A percentile compares a stretch with the other conserved stretches of the same genome.
Conservation (phyloP, 306 rosid species). For the Boehmeria nivea region DNA sequence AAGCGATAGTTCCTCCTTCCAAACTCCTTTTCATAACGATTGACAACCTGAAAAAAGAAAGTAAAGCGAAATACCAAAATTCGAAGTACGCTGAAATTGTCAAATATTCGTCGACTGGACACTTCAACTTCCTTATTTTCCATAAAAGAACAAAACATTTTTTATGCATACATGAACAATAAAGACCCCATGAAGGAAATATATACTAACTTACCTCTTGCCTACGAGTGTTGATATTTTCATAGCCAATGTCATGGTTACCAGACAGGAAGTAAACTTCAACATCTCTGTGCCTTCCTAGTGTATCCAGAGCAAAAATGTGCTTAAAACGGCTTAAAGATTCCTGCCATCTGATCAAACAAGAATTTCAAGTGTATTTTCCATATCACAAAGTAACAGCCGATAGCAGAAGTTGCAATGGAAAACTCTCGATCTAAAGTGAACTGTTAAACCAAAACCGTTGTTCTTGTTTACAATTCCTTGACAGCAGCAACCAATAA, state of each 20-base stretch:
- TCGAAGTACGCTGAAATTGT: not conserved
- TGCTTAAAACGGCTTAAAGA: constrained; percentile 61
- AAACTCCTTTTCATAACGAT: constrained; percentile 60
- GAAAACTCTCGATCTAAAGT: not conserved
- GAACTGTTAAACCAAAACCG: not conserved
- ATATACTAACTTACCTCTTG: constrained; percentile 43
- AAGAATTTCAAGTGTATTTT: constrained; percentile 23
- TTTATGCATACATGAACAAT: constrained; percentile 3
- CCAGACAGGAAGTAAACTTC: constrained; percentile 59
- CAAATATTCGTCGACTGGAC: not conserved
- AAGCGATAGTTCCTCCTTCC: constrained; percentile 57
- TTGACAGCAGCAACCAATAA: too few species aligned
- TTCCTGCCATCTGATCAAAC: constrained; percentile 62
- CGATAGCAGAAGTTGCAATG: not conserved
- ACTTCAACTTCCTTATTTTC: constrained; percentile 13
- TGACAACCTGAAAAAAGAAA: constrained; percentile 44
- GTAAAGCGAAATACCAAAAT: constrained; percentile 4
- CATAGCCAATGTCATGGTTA: constrained; percentile 87
- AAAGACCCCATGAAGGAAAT: constrained; percentile 3
- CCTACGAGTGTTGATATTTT: constrained; percentile 35
- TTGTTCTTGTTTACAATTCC: too few species aligned
- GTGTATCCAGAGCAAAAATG: constrained; percentile 52
- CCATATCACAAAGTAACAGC: constrained; percentile 16
- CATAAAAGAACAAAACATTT: too few species aligned
- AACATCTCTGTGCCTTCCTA: constrained; percentile 35